These are phyloP conservation scores for Infundibulicybe gibba DNA, from an alignment of 768 basidiomycete genomes.

Conservation along the genomic window DNA sequence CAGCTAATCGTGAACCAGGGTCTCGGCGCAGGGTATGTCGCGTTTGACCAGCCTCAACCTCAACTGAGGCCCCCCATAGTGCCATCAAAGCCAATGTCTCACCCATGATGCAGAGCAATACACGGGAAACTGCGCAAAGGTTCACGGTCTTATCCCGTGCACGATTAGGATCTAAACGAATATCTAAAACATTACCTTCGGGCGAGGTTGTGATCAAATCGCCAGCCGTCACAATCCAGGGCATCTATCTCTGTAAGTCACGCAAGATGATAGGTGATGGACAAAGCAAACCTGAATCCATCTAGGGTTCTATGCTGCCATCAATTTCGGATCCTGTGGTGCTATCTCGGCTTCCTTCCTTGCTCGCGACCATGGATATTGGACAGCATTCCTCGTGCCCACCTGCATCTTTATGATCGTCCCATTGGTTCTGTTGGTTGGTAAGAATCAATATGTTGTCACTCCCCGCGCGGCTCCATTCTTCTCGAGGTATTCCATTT, in stretches of 20 bases:
- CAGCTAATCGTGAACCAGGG: conserved; percentile 7
- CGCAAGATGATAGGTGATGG: background rate
- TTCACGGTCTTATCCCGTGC: conserved; percentile 6
- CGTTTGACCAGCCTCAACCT: background rate
- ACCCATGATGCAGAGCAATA: conserved; percentile 59
- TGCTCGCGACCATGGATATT: conserved; percentile 48
- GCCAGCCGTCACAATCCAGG: conserved; percentile 46
- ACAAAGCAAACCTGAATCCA: background rate
- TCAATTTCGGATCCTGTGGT: conserved; percentile 41
- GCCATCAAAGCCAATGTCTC: conserved; percentile 53
- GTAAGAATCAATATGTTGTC: conserved; percentile 37
- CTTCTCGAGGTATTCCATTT: conserved; percentile 33
- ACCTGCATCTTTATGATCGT: conserved; percentile 43
- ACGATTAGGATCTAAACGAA: background rate
- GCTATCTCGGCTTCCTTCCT: conserved; percentile 52
- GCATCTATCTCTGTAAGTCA: conserved; percentile 42
- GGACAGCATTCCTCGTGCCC: conserved; percentile 47
- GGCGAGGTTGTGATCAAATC: conserved; percentile 54
- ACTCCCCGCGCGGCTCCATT: conserved; percentile 54
- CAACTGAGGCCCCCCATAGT: conserved; percentile 13
- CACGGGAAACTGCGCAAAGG: conserved; percentile 42
- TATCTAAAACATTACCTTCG: conserved; percentile 30
- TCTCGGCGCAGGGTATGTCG: conserved; percentile 26
- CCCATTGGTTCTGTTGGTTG: conserved; percentile 39
- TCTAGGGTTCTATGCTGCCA: conserved; percentile 38